Conservation (phyloP, 305 asterid species). For the Fraxinus ornus region DNA sequence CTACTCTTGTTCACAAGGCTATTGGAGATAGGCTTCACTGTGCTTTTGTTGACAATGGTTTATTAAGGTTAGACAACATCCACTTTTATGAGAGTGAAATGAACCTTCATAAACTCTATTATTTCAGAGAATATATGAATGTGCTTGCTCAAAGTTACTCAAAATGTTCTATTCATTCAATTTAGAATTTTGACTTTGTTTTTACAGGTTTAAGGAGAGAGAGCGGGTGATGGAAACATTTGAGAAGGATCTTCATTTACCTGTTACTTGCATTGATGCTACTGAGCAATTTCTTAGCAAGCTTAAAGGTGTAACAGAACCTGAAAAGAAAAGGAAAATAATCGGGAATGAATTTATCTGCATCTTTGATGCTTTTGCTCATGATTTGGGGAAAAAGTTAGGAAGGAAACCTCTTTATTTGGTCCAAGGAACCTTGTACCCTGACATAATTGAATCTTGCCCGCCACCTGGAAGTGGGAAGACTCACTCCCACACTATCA, state of each 20-base stretch:
- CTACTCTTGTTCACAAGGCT: constrained; percentile 87
- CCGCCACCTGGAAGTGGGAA: constrained; percentile 98
- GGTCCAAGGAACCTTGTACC: constrained; percentile 97
- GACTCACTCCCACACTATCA: constrained; percentile 95
- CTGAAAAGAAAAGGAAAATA: constrained; percentile 87
- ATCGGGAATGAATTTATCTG: constrained; percentile 84
- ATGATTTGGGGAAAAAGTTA: constrained; percentile 59
- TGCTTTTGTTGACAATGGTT: constrained; percentile 92
- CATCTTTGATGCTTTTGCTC: constrained; percentile 76
- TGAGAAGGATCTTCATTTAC: constrained; percentile 81
- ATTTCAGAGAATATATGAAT: not conserved
- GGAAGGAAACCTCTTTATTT: constrained; percentile 72
- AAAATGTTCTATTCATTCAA: not conserved
- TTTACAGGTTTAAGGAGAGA: constrained; percentile 64
- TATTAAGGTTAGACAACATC: constrained; percentile 52
- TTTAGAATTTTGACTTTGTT: not conserved
- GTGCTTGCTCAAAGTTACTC: not conserved
- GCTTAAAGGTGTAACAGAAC: constrained; percentile 93
- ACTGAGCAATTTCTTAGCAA: constrained; percentile 76
- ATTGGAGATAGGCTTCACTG: constrained; percentile 97
- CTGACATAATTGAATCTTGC: constrained; percentile 95
- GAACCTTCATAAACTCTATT: not conserved
- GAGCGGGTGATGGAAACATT: constrained; percentile 92
- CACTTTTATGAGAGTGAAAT: not conserved
- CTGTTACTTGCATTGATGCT: constrained; percentile 89